These are phyloP conservation scores for Lactarius psammicola DNA, from an alignment of 768 basidiomycete genomes.

Conservation along the genomic window DNA sequence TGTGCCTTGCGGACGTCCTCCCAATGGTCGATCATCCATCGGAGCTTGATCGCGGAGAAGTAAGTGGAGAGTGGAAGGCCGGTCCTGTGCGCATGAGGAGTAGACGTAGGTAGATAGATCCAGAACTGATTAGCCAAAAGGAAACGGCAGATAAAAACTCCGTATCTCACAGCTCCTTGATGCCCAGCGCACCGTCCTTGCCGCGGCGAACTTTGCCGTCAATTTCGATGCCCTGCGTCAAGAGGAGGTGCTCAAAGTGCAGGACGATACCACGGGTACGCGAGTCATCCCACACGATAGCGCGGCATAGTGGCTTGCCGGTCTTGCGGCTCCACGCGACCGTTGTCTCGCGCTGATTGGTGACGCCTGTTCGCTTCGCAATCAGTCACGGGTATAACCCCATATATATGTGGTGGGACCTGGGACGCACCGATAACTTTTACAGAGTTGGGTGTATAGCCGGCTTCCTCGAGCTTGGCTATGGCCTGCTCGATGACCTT, in stretches of 20 bases:
- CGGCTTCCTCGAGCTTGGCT: slow-evolving; percentile 64
- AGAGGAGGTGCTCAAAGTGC: slow-evolving; percentile 71
- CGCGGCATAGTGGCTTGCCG: slow-evolving; percentile 82
- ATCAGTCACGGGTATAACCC: slow-evolving; percentile 16
- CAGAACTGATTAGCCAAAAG: slow-evolving; percentile 12
- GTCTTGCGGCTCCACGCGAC: slow-evolving; percentile 90
- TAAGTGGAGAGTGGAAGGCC: slow-evolving; percentile 96
- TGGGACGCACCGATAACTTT: slow-evolving; percentile 80
- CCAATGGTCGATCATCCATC: slow-evolving; percentile 94
- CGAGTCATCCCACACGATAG: slow-evolving; percentile 97
- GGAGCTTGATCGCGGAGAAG: slow-evolving; percentile 94
- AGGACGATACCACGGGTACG: slow-evolving; percentile 84
- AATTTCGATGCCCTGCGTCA: slow-evolving; percentile 72
- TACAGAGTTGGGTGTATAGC: slow-evolving; percentile 77
- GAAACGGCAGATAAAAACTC: not conserved
- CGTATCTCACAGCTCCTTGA: slow-evolving; percentile 64
- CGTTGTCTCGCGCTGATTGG: slow-evolving; percentile 96
- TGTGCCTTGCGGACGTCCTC: slow-evolving; percentile 75
- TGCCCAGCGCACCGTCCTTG: slow-evolving; percentile 58
- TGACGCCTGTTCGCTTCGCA: slow-evolving; percentile 63
- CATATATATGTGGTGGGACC: too few species aligned
- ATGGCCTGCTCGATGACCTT: slow-evolving; percentile 73
- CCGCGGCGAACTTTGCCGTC: slow-evolving; percentile 69
- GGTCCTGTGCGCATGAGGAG: too few species aligned
- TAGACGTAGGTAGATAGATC: slow-evolving; percentile 18